Evolutionary conservation across 495 filamentous ascomycete species (phyloP).

Genomic region (Glutinoglossum americanum): DNA sequence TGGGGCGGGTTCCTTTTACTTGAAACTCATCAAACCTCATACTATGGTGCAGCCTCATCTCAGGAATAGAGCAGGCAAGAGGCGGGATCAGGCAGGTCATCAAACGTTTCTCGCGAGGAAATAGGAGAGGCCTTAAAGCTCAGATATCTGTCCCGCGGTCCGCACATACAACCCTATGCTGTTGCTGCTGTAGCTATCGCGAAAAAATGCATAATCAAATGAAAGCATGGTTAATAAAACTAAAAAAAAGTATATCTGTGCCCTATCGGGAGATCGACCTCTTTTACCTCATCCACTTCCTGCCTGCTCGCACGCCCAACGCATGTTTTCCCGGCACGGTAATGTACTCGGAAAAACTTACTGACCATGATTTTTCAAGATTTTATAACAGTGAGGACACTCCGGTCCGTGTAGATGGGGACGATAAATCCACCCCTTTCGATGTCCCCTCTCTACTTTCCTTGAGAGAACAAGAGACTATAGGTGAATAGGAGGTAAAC

Average conservation of each 20-base stretch:
- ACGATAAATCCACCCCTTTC: too few relatives aligned
- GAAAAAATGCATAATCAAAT: neutral
- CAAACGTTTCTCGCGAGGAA: neutral
- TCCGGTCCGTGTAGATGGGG: too few relatives aligned
- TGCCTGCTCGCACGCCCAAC: too few relatives aligned
- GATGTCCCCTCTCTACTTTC: too few relatives aligned
- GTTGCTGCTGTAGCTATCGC: neutral
- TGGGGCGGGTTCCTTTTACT: neutral
- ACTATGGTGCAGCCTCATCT: neutral
- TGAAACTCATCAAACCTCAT: neutral
- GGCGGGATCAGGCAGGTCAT: neutral
- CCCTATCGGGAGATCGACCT: too few relatives aligned
- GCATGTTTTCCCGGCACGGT: too few relatives aligned
- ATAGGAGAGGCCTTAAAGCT: neutral
- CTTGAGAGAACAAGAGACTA: neutral
- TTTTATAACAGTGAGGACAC: too few relatives aligned
- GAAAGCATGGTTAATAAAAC: slow-evolving; percentile 1
- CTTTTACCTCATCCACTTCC: too few relatives aligned
- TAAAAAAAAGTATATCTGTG: neutral
- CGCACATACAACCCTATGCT: neutral
- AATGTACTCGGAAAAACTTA: too few relatives aligned
- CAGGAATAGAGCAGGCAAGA: neutral
- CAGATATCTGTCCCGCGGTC: neutral
- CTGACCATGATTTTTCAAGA: too few relatives aligned
- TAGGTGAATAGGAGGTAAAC: too few relatives aligned